Base-by-base conservation (phyloP, 805 yeast genomes). In the Candida peoriensis region DNA sequence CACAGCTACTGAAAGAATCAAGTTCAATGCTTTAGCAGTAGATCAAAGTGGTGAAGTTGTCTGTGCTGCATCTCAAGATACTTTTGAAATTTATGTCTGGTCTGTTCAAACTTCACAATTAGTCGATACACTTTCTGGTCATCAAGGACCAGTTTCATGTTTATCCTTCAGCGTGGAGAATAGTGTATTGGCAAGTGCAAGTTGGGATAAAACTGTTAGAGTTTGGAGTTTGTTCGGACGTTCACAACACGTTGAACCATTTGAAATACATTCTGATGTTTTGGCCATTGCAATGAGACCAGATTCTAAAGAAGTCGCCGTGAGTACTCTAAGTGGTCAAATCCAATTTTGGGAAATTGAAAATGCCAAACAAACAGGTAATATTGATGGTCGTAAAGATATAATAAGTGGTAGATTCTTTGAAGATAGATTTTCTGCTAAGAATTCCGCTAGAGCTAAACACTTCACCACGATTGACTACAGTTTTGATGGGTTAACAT, bases 1-100 rank as follows among this genome's bases (percentile, higher is more conserved):
- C 56, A 88, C 97, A 0, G 93, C 97, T 0, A 78, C 96, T 4
- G 81, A 80, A 45, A 71, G 97, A 49, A 67, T 89, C 19, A 96
- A 88, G 54, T 93, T 90, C 60, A 80, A 78, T 33, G 76, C 87
- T 34, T 63, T 93, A 41, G 97, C 97, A 0, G 95, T 88, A 28
- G 98, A 93, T 58, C 96, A 97, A 20, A 82, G 95, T 52, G 98
- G 97, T 21, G 98, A 93, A 60, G 80, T 93, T 33, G 93, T 93
- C 3, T 88, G 93, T 52, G 98, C 97, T 4, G 96, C 96, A 2
- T 84, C 96, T 4, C 68, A 79, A 28, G 96, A 89, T 54, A 82
- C 81, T 43, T 93, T 80, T 60, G 95, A 85, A 38, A 84, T 93
- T 39, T 89, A 84, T 54, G 87, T 93, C 22, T 93, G 98, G 98